phyloP scores from a whole-genome alignment of 768 basidiomycete genomes.

The Punctularia strigosozonata region DNA sequence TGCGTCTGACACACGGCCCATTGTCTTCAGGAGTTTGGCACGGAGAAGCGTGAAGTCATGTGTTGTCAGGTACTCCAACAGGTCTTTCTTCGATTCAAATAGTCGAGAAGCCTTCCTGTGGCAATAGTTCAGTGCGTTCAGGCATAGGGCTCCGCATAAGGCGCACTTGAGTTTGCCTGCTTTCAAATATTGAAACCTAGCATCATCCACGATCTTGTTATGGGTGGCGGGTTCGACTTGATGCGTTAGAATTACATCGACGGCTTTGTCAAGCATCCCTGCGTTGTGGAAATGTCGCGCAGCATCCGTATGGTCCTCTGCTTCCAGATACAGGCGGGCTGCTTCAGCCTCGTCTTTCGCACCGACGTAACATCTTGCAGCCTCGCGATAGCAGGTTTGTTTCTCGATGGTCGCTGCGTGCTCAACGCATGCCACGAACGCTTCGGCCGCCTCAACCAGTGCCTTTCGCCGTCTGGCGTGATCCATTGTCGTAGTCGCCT shows the following conservation, averaged over 20 bases:
- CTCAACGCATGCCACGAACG: conserved; percentile 32
- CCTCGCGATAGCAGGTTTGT: conserved; percentile 28
- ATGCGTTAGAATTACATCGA: conserved; percentile 30
- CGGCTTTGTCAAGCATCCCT: conserved; percentile 41
- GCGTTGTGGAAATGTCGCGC: conserved; percentile 36
- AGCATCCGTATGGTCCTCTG: conserved; percentile 29
- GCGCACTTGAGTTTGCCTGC: conserved; percentile 20
- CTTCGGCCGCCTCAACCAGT: conserved; percentile 31
- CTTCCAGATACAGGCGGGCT: conserved; percentile 29
- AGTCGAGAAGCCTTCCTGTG: conserved; percentile 33
- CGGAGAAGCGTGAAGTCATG: conserved; percentile 38
- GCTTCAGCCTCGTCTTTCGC: conserved; percentile 29
- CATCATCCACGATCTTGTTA: conserved; percentile 29
- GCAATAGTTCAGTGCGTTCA: background rate
- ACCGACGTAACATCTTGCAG: conserved; percentile 34
- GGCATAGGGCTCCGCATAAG: conserved; percentile 1
- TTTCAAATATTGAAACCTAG: conserved; percentile 33
- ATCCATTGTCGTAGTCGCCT: conserved; percentile 8
- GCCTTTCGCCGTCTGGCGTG: conserved; percentile 21
- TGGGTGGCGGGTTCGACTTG: conserved; percentile 11
- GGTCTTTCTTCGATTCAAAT: conserved; percentile 39
- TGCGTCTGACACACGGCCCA: conserved; percentile 34
- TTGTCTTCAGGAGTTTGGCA: conserved; percentile 29
- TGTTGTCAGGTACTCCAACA: conserved; percentile 44
- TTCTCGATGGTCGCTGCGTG: conserved; percentile 15